Evolutionary conservation across 129 eudicot genomes (phyloP).

Genomic region (Calendula officinalis): DNA sequence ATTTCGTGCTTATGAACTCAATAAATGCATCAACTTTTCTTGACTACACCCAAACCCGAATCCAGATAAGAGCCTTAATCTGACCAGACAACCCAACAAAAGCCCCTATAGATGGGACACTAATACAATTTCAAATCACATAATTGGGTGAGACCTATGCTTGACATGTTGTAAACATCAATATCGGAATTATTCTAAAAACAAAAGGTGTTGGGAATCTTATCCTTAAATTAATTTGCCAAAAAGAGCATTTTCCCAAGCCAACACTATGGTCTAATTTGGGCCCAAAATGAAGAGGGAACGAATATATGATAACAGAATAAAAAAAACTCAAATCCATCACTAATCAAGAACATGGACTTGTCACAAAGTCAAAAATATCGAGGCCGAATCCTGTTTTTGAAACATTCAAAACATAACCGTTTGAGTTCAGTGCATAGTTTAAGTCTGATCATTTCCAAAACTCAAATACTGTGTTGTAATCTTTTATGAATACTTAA

Average conservation of each 20-base stretch:
- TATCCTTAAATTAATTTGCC: background rate
- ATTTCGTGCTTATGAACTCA: background rate
- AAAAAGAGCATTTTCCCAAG: constrained; percentile 6
- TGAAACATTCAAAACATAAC: no score
- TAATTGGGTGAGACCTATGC: no score
- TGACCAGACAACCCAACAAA: no score
- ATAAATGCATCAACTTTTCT: background rate
- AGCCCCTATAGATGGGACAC: no score
- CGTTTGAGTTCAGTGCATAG: no score
- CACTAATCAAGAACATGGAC: constrained; percentile 5
- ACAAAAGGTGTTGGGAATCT: constrained; percentile 10
- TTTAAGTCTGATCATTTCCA: no score
- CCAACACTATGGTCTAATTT: constrained; percentile 11
- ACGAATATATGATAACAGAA: constrained; percentile 15
- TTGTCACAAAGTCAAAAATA: background rate
- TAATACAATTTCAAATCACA: no score
- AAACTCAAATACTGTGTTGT: no score
- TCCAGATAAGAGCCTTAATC: no score
- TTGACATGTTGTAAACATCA: constrained; percentile 1
- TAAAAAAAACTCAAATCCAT: background rate
- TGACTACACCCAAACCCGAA: no score
- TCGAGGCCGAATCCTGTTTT: background rate
- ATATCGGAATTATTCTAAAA: constrained; percentile 1
- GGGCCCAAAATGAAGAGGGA: constrained; percentile 6
- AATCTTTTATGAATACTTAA: no score